Percentiles rank a stretch among this genome's conserved stretches.
Evolutionary conservation across 805 yeast species (phyloP).

Genomic region (Cyberlindnera nakhonratchasimensis): DNA sequence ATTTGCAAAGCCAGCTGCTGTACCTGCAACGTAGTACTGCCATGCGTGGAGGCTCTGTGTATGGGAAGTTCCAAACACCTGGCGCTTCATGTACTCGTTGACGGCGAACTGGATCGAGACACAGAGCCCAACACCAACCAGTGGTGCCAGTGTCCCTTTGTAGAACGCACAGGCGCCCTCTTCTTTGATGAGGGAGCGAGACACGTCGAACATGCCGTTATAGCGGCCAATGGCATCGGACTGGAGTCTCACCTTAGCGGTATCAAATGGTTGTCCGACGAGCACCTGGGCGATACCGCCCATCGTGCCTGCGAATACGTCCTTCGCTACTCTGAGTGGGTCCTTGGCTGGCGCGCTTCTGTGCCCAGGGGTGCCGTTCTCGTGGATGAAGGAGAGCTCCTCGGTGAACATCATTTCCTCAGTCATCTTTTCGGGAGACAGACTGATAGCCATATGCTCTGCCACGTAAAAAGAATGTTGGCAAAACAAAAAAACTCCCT

Average conservation of each 20-base stretch:
- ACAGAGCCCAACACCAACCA: conserved; percentile 93
- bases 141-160: conserved; percentile 90
- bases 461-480: neutral
- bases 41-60: conserved; percentile 41
- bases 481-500: neutral
- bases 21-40: conserved; percentile 82
- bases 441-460: no score
- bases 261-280: conserved; percentile 95
- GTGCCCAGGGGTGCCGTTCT: no score
- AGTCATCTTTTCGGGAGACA: conserved; percentile 10
- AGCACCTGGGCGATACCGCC: conserved; percentile 97
- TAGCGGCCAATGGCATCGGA: conserved; percentile 79
- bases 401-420: conserved; percentile 14
- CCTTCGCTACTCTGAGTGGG: conserved; percentile 25
- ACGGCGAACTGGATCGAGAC: conserved; percentile 95
- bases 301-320: conserved; percentile 70
- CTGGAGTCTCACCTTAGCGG: conserved; percentile 89
- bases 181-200: conserved; percentile 62
- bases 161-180: conserved; percentile 89
- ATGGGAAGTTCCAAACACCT: conserved; percentile 44
- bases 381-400: conserved; percentile 12
- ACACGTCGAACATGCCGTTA: conserved; percentile 71
- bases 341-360: conserved; percentile 14
- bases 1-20: conserved; percentile 88
- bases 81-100: conserved; percentile 88